These are phyloP conservation scores for Populus trichocarpa DNA, from an alignment of 441 rosid genomes.

Conservation along the genomic window DNA sequence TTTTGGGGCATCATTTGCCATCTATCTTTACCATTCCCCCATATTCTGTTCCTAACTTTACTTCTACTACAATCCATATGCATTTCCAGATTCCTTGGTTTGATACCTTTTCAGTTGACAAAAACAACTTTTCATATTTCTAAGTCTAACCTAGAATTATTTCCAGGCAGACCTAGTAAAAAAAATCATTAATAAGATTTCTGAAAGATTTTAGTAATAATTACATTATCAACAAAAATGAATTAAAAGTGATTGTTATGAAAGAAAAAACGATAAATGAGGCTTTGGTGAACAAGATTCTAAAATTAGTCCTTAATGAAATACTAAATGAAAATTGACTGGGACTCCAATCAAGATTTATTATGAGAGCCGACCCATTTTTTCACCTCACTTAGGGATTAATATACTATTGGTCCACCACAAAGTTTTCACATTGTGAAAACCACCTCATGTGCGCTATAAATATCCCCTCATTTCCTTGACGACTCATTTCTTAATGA, in stretches of 20 bases:
- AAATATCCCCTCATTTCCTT: background rate
- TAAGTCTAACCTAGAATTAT: background rate
- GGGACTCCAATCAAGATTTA: background rate
- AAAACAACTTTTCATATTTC: background rate
- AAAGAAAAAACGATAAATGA: background rate
- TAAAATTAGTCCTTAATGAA: background rate
- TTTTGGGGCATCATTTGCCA: constrained; percentile 8
- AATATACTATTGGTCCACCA: no score
- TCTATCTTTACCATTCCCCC: background rate
- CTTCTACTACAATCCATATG: background rate
- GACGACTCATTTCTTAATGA: background rate
- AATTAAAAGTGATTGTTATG: background rate
- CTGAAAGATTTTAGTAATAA: background rate
- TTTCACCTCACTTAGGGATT: no score
- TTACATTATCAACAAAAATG: background rate
- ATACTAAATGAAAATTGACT: background rate
- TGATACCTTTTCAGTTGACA: background rate
- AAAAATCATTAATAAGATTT: background rate
- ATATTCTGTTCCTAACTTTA: constrained; percentile 11
- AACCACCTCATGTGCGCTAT: background rate
- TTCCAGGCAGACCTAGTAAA: background rate
- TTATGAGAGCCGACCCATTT: background rate
- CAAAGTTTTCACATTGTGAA: no score
- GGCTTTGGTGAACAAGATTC: background rate
- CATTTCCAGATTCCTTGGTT: background rate